Base-by-base conservation (phyloP, 805 yeast species). In the Candida insectorum region DNA sequence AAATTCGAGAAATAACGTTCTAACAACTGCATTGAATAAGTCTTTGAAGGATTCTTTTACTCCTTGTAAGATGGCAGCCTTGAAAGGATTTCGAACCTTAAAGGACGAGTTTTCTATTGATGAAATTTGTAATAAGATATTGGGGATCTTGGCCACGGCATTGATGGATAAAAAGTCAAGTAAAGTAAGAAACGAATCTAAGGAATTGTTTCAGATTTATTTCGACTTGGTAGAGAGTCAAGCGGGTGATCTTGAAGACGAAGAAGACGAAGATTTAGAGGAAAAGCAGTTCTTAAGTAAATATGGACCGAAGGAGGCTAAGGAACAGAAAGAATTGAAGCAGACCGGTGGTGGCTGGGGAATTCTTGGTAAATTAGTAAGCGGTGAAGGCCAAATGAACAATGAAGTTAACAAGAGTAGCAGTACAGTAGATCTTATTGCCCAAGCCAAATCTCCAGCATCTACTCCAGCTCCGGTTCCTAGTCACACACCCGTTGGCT, bases 101-200 rank as follows among this genome's bases (percentile, higher is more conserved):
- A 62, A 81, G 16, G 81, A 79, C 5, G 75, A 70, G 26, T 88
- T 89, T 47, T 62, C 81, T 1, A 79, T 88, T 0, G 83, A 77
- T 11, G 81, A 86, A 27, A 81, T 87, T 36, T 85, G 95, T 36
- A 78, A 81, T 16, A 85, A 82, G 52, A 75, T 89, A 12, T 60
- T 93, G 34, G 91, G 95, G 0, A 86, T 87, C 2, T 73, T 93
- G 36, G 88, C 96, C 0, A 85, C 93, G 1, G 77, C 93, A 2
- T 62, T 91, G 36, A 70, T 91, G 51, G 97, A 93, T 56, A 72
- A 70, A 34, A 60, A 55, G 32, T 81, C 86, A 8, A 59, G 64
- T 5, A 72, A 75, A 33, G 89, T 91, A 3, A 69, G 97, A 39
- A 58, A 58, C 0, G 85, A 82, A 49, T 95, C 96, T 0, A 76